Evolutionary conservation across 1,139 yeast genomes (phyloP).

Genomic region (Magnusiomyces suaveolens): DNA sequence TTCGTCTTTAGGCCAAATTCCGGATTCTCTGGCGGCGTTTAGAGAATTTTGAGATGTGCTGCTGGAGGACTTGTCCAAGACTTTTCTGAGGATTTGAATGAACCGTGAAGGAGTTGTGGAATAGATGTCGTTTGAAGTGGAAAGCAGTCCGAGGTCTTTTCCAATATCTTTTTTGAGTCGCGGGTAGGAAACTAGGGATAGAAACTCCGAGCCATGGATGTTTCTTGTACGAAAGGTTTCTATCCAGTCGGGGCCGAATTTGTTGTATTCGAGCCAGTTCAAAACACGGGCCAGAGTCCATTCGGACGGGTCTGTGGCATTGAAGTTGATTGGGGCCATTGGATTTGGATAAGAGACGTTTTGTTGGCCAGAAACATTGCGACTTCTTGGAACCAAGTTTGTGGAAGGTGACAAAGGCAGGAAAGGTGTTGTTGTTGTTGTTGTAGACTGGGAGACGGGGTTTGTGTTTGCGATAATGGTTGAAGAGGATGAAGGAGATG

Average conservation of each 20-base stretch:
- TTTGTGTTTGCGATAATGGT: background rate
- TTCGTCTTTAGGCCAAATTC: background rate
- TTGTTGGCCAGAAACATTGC: conserved; percentile 16
- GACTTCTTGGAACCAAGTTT: conserved; percentile 12
- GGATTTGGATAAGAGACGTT: conserved; percentile 16
- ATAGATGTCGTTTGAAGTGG: conserved; percentile 35
- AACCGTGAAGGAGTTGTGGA: conserved; percentile 46
- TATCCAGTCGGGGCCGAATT: conserved; percentile 67
- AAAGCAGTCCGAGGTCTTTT: conserved; percentile 32
- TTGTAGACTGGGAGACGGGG: background rate
- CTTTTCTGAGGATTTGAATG: conserved; percentile 43
- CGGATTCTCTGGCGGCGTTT: background rate
- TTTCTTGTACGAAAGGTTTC: conserved; percentile 51
- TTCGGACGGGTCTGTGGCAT: conserved; percentile 33
- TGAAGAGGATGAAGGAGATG: background rate
- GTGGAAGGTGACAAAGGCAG: conserved; percentile 14
- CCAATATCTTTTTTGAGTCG: conserved; percentile 31
- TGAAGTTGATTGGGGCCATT: conserved; percentile 23
- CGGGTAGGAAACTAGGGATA: conserved; percentile 62
- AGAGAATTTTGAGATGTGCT: conserved; percentile 4
- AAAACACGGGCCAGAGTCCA: conserved; percentile 66
- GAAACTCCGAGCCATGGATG: conserved; percentile 53
- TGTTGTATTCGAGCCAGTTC: conserved; percentile 56
- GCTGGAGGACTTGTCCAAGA: conserved; percentile 35
- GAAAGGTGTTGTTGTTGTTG: background rate